Base-by-base conservation (phyloP, 805 yeast species). In the Zygosaccharomyces lentus region DNA sequence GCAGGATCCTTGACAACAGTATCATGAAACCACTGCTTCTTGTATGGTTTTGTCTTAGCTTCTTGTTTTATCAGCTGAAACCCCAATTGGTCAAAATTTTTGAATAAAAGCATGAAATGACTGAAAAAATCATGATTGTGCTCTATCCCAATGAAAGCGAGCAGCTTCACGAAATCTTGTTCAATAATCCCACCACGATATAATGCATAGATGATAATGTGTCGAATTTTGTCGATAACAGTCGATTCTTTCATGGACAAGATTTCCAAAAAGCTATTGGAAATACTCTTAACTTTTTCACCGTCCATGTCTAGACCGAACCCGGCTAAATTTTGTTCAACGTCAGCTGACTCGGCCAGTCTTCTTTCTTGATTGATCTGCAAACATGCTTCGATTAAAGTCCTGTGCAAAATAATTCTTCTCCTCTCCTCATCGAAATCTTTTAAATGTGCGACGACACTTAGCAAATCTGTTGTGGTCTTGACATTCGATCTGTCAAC, bases 261-360 rank as follows among this genome's bases (percentile, higher is more conserved):
- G 17, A 81, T 60, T 3, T 67, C 72, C 24, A 90, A 70, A 46
- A 89, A 67, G 29, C 76, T 78, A 42, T 80, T 84, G 26, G 84
- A 81, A 19, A 86, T 66, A 43, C 75, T 73, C 54, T 77, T 77
- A 37, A 75, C 74, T 53, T 77, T 77, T 23, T 74, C 75, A 2
- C 91, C 89, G 52, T 87, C 85, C 38, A 81, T 71, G 46, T 80
- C 81, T 2, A 76, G 64, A 17, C 95, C 95, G 35, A 79, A 78
- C 3, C 88, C 86, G 4, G 84, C 78, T 52, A 89, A 74, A 15
- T 82, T 77, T 66, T 90, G 96, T 66, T 93, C 98, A 48, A 89
- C 74, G 52, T 87, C 93, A 1, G 96, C 87, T 15, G 86, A 72
- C 49, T 80, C 87, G 7, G 84, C 80, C 52, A 88, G 67, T 51